These are phyloP conservation scores for Nakataea oryzae DNA, from an alignment of 2,329 filamentous ascomycete genomes.

Conservation along the genomic window DNA sequence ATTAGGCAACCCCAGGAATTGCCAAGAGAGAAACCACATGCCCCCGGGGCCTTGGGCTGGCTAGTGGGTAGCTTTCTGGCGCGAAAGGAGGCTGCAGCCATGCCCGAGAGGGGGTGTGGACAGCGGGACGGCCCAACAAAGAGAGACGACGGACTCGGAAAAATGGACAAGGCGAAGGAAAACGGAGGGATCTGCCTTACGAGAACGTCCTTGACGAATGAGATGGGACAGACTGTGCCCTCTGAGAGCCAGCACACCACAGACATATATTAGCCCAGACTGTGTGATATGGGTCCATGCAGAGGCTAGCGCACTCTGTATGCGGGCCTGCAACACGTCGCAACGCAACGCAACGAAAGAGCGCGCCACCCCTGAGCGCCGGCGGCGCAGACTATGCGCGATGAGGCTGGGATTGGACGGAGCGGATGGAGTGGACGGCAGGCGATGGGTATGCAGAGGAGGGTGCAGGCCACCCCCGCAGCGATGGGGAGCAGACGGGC, in stretches of 20 bases:
- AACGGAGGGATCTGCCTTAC: conserved; percentile 40
- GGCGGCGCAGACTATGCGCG: conserved; percentile 10
- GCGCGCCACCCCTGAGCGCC: neutral
- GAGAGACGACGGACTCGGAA: neutral
- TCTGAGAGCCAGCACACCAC: conserved; percentile 35
- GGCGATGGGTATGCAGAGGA: neutral
- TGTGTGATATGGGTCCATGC: conserved; percentile 8
- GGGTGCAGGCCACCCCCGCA: neutral
- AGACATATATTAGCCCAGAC: conserved; percentile 27
- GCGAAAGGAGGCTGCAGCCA: neutral
- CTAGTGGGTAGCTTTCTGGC: neutral
- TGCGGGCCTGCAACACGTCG: neutral
- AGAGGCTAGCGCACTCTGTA: neutral
- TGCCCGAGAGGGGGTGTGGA: neutral
- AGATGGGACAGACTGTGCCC: conserved; percentile 74
- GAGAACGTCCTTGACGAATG: conserved; percentile 73
- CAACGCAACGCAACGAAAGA: neutral
- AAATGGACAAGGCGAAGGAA: neutral
- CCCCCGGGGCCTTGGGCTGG: neutral
- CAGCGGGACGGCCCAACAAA: neutral
- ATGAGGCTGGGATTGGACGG: conserved; percentile 8
- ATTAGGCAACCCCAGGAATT: neutral
- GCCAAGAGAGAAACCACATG: neutral
- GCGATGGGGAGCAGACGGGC: neutral
- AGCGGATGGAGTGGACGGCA: neutral